These are phyloP conservation scores for Cladosporium colombiae DNA, from an alignment of 2,329 filamentous ascomycete species.

Conservation along the genomic window DNA sequence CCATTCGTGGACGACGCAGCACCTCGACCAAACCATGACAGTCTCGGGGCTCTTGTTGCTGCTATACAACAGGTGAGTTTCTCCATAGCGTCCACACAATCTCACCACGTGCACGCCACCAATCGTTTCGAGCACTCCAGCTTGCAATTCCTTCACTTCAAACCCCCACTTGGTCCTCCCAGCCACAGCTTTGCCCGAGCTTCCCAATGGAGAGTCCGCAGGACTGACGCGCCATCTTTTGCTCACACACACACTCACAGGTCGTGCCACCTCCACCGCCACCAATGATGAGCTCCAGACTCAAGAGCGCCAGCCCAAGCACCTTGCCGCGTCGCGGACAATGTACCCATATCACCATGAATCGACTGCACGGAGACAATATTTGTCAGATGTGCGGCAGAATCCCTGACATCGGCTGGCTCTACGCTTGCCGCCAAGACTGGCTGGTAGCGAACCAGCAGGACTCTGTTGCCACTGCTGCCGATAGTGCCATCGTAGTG, in stretches of 20 bases:
- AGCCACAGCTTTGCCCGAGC: neutral
- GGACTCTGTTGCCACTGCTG: neutral
- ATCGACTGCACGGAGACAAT: constrained; percentile 59
- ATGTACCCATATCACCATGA: constrained; percentile 71
- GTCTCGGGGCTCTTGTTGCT: constrained; percentile 25
- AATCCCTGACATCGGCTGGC: constrained; percentile 64
- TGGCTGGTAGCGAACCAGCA: constrained; percentile 11
- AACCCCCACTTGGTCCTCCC: neutral
- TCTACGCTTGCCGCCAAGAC: constrained; percentile 74
- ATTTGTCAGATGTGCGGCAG: constrained; percentile 61
- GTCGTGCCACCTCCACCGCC: constrained; percentile 19
- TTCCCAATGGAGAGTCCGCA: neutral
- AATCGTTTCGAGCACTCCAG: neutral
- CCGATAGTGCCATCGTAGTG: neutral
- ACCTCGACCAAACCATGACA: constrained; percentile 21
- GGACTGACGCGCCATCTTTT: neutral
- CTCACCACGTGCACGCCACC: neutral
- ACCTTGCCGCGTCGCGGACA: constrained; percentile 26
- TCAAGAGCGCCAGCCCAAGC: neutral
- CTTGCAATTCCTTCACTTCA: neutral
- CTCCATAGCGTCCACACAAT: neutral
- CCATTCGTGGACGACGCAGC: constrained; percentile 22
- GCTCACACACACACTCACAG: constrained; percentile 23
- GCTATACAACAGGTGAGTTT: constrained; percentile 29
- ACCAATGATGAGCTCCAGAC: neutral